A percentile compares a stretch with the other conserved stretches of the same genome.
These are phyloP conservation scores for Clitoria ternatea DNA, from an alignment of 306 rosid genomes.

Conservation along the genomic window DNA sequence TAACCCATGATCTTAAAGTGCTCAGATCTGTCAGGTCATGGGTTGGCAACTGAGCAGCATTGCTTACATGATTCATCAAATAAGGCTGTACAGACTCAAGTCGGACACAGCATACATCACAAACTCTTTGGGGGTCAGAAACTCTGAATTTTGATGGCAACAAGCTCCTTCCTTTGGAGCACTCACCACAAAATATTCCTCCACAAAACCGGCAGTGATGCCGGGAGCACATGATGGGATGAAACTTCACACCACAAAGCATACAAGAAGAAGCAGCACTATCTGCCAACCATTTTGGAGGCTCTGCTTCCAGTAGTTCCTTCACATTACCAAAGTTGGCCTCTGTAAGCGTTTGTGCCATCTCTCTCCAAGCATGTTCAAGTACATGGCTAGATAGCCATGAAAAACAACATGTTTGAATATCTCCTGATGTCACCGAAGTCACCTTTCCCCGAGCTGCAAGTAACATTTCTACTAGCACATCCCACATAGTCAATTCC, in stretches of 20 bases:
- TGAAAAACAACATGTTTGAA: conserved; percentile 36
- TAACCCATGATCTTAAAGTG: conserved; percentile 87
- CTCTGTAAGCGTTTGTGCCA: conserved; percentile 86
- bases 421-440: conserved; percentile 64
- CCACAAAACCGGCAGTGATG: conserved; percentile 99
- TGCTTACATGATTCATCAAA: conserved; percentile 90
- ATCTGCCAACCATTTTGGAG: conserved; percentile 94
- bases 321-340: conserved; percentile 57
- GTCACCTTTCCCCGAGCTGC: conserved; percentile 76
- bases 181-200: conserved; percentile 91
- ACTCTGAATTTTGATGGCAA: conserved; percentile 73
- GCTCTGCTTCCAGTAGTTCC: conserved; percentile 80
- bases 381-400: conserved; percentile 69
- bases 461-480: conserved; percentile 80
- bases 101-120: conserved; percentile 92
- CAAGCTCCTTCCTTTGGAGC: conserved; percentile 87
- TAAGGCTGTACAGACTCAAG: conserved; percentile 83
- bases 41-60: conserved; percentile 88
- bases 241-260: conserved; percentile 90
- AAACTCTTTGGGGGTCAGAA: conserved; percentile 83
- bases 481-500: conserved; percentile 99
- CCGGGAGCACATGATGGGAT: conserved; percentile 89
- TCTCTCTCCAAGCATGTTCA: conserved; percentile 91
- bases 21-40: conserved; percentile 92
- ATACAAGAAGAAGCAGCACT: conserved; percentile 89